Base-by-base conservation (phyloP, 1,139 yeast species). In the Pichia inconspicua region DNA sequence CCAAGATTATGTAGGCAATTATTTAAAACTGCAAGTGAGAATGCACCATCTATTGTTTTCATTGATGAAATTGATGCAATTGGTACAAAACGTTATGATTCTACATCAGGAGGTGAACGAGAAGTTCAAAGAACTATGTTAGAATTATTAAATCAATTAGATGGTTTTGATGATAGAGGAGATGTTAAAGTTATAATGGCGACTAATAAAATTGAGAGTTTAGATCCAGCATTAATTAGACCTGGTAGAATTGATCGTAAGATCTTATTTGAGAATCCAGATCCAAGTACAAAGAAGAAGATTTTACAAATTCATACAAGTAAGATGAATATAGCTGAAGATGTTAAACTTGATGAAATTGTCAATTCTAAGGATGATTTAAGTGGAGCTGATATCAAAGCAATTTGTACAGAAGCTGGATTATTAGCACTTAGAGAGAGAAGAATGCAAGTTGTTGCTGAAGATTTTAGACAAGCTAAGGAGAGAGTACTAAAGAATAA, bases 181-280 rank as follows among this genome's bases (percentile, higher is more conserved):
- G 98, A 92, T 64, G 95, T 94, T 56, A 94, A 94, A 73, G 98
- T 94, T 41, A 89, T 94, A 55, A 92, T 94, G 98, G 99, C 99
- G 22, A 94, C 99, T 17, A 94, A 94, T 70, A 90, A 84, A 66
- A 90, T 92, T 60, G 98, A 92, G 68, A 78, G 89, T 28, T 76
- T 94, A 61, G 99, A 94, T 68, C 98, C 98, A 7, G 99, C 99
- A 7, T 78, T 92, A 64, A 89, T 94, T 59, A 83, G 99, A 70
- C 99, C 99, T 0, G 99, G 99, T 44, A 84, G 99, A 76, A 92
- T 94, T 64, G 99, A 94, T 68, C 80, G 98, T 64, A 94, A 94
- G 74, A 94, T 94, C 62, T 73, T 90, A 63, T 94, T 94, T 70
- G 97, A 92, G 70, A 89, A 86, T 65, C 98, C 98, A 22, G 98